Percentiles rank a stretch among this genome's conserved stretches.
phyloP scores from a whole-genome alignment of 169 alveolate genomes.

The Cryptosporidium baileyi region DNA sequence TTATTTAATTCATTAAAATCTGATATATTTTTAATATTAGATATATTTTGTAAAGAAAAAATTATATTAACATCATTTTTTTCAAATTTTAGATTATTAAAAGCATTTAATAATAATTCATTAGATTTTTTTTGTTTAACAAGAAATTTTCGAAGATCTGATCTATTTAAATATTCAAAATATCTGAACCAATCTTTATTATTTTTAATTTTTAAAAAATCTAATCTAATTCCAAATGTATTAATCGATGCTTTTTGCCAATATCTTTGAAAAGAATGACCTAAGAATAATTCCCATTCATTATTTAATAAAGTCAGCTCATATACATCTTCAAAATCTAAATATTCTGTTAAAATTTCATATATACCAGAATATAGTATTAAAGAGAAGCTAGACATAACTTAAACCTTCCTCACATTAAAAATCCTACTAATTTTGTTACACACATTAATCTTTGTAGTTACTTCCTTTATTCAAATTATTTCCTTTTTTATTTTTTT shows the following conservation, averaged over 20 bases:
- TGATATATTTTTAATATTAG: neutral
- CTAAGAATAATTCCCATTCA: slow-evolving; percentile 19
- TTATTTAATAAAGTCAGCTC: slow-evolving; percentile 19
- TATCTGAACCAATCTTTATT: slow-evolving; percentile 17
- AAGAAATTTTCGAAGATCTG: slow-evolving; percentile 16
- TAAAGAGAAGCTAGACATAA: neutral
- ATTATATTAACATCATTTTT: neutral
- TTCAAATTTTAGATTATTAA: neutral
- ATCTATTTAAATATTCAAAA: neutral
- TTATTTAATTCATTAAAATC: neutral
- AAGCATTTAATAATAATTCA: neutral
- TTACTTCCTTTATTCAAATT: neutral
- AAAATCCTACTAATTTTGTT: neutral
- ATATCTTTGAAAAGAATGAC: slow-evolving; percentile 15
- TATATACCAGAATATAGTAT: slow-evolving; percentile 29
- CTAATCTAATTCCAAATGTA: slow-evolving; percentile 31
- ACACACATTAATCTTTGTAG: neutral
- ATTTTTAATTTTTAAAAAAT: neutral
- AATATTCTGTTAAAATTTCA: slow-evolving; percentile 5
- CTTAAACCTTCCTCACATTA: neutral
- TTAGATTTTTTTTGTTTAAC: slow-evolving; percentile 14
- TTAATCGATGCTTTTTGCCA: slow-evolving; percentile 33
- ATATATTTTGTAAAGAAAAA: slow-evolving; percentile 1
- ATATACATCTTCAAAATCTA: slow-evolving; percentile 28
- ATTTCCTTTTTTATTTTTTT: neutral